Percentiles rank a stretch among this genome's conserved stretches.
These are phyloP conservation scores for Fusarium sublunatum DNA, from an alignment of 2,329 filamentous ascomycete species.

Conservation along the genomic window DNA sequence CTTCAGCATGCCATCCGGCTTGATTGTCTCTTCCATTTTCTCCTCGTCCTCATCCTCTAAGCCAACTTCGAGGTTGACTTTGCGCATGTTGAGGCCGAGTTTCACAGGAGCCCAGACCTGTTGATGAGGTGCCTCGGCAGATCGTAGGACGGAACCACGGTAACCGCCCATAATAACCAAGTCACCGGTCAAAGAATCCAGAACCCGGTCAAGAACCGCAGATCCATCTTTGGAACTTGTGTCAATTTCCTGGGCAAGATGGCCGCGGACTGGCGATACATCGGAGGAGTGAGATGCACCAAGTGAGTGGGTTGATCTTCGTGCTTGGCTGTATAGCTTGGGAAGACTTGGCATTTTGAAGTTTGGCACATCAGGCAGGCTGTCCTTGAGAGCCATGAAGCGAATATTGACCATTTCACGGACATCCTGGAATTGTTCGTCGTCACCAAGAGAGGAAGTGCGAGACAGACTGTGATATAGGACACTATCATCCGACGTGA, in stretches of 20 bases:
- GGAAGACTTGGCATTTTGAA: conserved; percentile 76
- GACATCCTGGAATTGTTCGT: conserved; percentile 81
- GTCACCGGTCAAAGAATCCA: conserved; percentile 82
- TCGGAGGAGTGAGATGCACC: conserved; percentile 48
- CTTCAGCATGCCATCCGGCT: conserved; percentile 87
- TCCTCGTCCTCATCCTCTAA: conserved; percentile 85
- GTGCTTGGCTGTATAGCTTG: conserved; percentile 56
- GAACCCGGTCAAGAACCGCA: conserved; percentile 61
- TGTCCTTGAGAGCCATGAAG: conserved; percentile 90
- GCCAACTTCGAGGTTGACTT: conserved; percentile 90
- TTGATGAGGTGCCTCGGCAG: conserved; percentile 82
- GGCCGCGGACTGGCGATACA: conserved; percentile 42
- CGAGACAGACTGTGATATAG: conserved; percentile 80
- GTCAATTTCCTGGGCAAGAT: conserved; percentile 30
- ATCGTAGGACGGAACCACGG: conserved; percentile 87
- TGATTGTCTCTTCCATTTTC: conserved; percentile 83
- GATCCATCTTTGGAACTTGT: conserved; percentile 35
- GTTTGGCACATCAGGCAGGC: conserved; percentile 80
- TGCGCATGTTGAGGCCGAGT: conserved; percentile 89
- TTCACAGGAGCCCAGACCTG: conserved; percentile 96
- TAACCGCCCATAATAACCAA: conserved; percentile 91
- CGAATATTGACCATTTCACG: conserved; percentile 88
- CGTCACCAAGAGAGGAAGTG: conserved; percentile 86
- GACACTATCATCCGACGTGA: conserved; percentile 75
- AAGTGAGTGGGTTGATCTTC: conserved; percentile 49